phyloP scores from a whole-genome alignment of 2,329 filamentous ascomycete species.

The Rhexocercosporidium sp. region DNA sequence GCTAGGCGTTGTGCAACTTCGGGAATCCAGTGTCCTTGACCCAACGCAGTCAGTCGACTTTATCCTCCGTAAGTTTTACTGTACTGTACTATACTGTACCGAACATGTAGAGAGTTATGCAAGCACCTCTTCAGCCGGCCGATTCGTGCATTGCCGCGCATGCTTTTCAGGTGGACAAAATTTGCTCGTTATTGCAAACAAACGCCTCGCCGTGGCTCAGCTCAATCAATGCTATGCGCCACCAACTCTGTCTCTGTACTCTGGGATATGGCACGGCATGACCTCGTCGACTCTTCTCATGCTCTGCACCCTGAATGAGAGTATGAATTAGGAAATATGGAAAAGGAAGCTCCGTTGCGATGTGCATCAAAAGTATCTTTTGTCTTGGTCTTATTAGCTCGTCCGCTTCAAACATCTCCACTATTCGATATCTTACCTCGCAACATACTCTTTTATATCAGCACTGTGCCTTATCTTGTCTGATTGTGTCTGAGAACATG shows the following conservation, averaged over 20 bases:
- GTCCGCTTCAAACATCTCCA: constrained; percentile 12
- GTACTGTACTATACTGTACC: background rate
- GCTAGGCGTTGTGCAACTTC: constrained; percentile 9
- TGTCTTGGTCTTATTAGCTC: constrained; percentile 1
- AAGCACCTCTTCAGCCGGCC: constrained; percentile 16
- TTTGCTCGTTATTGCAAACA: constrained; percentile 16
- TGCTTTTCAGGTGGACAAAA: constrained; percentile 12
- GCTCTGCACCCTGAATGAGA: constrained; percentile 12
- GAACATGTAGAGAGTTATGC: constrained; percentile 3
- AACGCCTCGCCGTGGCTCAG: constrained; percentile 7
- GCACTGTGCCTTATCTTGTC: background rate
- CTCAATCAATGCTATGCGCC: constrained; percentile 21
- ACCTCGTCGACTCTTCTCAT: constrained; percentile 6
- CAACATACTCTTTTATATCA: background rate
- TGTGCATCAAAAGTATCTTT: constrained; percentile 21
- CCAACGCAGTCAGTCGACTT: constrained; percentile 11
- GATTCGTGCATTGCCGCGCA: constrained; percentile 13
- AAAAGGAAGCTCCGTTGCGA: constrained; percentile 16
- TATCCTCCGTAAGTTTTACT: constrained; percentile 4
- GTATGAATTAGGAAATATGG: constrained; percentile 19
- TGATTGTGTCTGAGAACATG: constrained; percentile 2
- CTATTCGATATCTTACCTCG: background rate
- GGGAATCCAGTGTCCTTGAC: constrained; percentile 14
- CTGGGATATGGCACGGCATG: constrained; percentile 13
- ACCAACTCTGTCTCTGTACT: constrained; percentile 8